Evolutionary conservation across 805 yeast species (phyloP).

Genomic region (Ogataea populi-albae): DNA sequence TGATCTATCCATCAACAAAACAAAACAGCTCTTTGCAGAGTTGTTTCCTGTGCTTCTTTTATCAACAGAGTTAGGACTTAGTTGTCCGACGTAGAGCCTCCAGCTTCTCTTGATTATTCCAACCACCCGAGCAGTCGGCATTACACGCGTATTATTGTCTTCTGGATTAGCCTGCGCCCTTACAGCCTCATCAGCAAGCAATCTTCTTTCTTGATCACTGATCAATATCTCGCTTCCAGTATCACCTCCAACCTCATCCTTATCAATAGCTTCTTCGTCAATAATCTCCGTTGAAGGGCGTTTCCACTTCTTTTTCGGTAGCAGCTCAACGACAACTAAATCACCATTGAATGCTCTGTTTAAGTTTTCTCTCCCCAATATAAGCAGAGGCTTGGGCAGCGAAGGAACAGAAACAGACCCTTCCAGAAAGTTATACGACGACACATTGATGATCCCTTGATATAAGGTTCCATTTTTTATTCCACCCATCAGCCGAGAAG

Average conservation of each 20-base stretch:
- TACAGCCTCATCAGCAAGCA: constrained; percentile 75
- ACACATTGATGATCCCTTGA: constrained; percentile 79
- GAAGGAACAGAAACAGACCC: constrained; percentile 73
- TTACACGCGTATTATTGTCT: constrained; percentile 38
- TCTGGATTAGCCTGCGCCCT: constrained; percentile 48
- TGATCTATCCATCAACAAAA: constrained; percentile 82
- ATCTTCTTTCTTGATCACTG: constrained; percentile 66
- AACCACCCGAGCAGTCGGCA: constrained; percentile 93
- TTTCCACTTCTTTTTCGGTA: constrained; percentile 86
- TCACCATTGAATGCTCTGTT: constrained; percentile 94
- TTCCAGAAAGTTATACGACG: constrained; percentile 84
- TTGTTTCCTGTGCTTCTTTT: constrained; percentile 52
- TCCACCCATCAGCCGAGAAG: constrained; percentile 87
- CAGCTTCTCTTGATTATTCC: constrained; percentile 87
- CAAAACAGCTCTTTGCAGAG: constrained; percentile 76
- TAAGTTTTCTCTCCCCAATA: constrained; percentile 78
- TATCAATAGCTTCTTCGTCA: constrained; percentile 68
- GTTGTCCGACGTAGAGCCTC: constrained; percentile 95
- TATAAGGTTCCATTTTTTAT: constrained; percentile 79
- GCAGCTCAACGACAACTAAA: constrained; percentile 81
- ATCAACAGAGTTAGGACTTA: constrained; percentile 70
- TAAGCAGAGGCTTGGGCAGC: constrained; percentile 75
- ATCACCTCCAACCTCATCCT: constrained; percentile 56
- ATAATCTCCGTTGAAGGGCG: constrained; percentile 75
- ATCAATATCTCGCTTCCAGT: constrained; percentile 45